Conservation (phyloP, 208 protist species). For the Kentomonas sorsogonicus region DNA sequence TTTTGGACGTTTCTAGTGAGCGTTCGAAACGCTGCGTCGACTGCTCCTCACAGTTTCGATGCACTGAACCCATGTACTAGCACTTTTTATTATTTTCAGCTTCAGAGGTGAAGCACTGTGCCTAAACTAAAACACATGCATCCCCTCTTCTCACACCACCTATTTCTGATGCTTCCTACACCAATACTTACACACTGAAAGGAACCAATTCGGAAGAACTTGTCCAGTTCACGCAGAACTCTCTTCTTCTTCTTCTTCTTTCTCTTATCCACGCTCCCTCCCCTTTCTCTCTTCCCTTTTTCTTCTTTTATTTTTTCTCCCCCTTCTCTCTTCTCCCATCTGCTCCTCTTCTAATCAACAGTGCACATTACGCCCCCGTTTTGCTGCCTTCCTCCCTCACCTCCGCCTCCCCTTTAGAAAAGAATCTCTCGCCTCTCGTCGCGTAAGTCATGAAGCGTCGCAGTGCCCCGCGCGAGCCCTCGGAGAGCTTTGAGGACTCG, state of each 20-base stretch:
- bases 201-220: not conserved
- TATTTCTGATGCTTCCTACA: not conserved
- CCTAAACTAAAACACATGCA: too few species aligned
- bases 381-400: too few species aligned
- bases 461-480: conserved; percentile 1
- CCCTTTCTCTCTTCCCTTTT: not conserved
- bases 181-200: not conserved
- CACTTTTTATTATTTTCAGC: not conserved
- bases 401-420: too few species aligned
- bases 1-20: not conserved
- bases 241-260: conserved; percentile 2
- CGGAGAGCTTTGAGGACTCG: not conserved
- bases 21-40: not conserved
- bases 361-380: too few species aligned
- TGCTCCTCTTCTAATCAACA: conserved; percentile 13
- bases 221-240: not conserved
- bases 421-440: too few species aligned
- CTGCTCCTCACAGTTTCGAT: not conserved
- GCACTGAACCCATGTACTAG: not conserved
- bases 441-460: too few species aligned
- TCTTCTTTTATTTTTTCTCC: conserved; percentile 11
- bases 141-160: too few species aligned
- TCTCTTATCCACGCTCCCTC: not conserved
- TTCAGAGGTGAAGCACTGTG: too few species aligned
- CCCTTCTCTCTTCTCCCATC: not conserved